Conservation (phyloP, 2,329 filamentous ascomycete genomes). For the Raffaelea arxii region DNA sequence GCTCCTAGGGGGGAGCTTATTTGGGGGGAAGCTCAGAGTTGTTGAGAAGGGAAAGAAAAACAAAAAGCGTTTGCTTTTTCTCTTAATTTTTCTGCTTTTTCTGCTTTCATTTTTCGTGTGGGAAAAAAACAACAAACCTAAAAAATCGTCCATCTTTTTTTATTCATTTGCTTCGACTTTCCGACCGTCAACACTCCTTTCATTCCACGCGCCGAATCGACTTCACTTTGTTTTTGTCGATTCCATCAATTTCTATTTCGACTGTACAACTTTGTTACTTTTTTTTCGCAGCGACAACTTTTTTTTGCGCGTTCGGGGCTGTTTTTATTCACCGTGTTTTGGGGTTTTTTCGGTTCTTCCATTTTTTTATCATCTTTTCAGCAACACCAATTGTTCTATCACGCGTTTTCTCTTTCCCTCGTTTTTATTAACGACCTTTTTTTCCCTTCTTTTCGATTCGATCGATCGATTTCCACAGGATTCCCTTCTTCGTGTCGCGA, state of each 20-base stretch:
- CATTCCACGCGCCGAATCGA: not conserved
- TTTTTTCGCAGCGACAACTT: not conserved
- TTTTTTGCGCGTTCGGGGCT: not conserved
- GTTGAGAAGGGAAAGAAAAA: not conserved
- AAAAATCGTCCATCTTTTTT: slow-evolving; percentile 1
- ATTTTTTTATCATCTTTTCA: not conserved
- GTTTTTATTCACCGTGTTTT: not conserved
- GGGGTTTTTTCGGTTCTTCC: not conserved
- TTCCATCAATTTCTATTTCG: not conserved
- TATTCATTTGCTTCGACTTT: slow-evolving; percentile 1
- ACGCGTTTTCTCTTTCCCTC: no score
- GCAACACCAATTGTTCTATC: no score
- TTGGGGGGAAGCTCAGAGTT: not conserved
- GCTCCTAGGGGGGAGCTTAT: slow-evolving; percentile 20
- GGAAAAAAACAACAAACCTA: not conserved
- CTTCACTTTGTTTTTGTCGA: not conserved
- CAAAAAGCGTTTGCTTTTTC: not conserved
- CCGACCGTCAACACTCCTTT: not conserved
- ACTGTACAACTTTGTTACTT: not conserved
- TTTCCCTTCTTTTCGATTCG: not conserved
- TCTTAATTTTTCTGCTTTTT: not conserved
- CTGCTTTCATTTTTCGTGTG: slow-evolving; percentile 5
- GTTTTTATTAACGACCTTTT: not conserved
- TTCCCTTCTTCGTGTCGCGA: no score
- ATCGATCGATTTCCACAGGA: no score